Evolutionary conservation across 306 rosid species (phyloP).

Genomic region (Vicia faba): DNA sequence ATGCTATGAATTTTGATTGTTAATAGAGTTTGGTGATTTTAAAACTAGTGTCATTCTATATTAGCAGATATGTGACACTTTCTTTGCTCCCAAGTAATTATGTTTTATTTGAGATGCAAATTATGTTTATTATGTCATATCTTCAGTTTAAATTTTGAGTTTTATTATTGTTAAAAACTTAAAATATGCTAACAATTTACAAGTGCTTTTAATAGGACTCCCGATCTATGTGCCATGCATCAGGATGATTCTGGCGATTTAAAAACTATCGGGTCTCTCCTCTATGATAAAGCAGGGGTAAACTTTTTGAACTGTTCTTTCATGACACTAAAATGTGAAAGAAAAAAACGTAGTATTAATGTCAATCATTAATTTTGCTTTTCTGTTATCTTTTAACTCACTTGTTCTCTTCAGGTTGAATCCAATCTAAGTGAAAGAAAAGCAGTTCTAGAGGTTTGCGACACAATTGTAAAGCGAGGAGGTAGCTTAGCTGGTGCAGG

Average conservation of each 20-base stretch:
- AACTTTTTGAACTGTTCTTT: slow-evolving; percentile 25
- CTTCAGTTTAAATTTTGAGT: too few relatives aligned
- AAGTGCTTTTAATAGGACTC: too few relatives aligned
- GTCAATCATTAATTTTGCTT: neutral
- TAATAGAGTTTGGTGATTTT: slow-evolving; percentile 6
- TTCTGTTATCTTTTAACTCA: neutral
- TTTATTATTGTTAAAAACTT: too few relatives aligned
- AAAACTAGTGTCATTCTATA: neutral
- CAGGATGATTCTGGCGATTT: slow-evolving; percentile 79
- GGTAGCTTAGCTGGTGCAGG: slow-evolving; percentile 97
- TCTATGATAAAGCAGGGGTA: slow-evolving; percentile 75
- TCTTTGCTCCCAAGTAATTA: too few relatives aligned
- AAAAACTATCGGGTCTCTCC: slow-evolving; percentile 64
- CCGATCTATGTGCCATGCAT: slow-evolving; percentile 79
- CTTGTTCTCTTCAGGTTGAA: slow-evolving; percentile 53
- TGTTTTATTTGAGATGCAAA: too few relatives aligned
- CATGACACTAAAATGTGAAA: slow-evolving; percentile 3
- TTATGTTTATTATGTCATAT: too few relatives aligned
- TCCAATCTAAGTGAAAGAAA: slow-evolving; percentile 62
- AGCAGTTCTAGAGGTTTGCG: slow-evolving; percentile 80
- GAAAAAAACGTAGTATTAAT: neutral
- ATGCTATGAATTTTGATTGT: slow-evolving; percentile 10
- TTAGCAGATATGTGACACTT: too few relatives aligned
- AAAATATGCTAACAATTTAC: too few relatives aligned
- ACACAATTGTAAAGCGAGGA: slow-evolving; percentile 80